A percentile compares a stretch with the other conserved stretches of the same genome.
These are phyloP conservation scores for Kappamyces sp. DNA, from an alignment of 192 early-diverging fungal genomes.

Conservation along the genomic window DNA sequence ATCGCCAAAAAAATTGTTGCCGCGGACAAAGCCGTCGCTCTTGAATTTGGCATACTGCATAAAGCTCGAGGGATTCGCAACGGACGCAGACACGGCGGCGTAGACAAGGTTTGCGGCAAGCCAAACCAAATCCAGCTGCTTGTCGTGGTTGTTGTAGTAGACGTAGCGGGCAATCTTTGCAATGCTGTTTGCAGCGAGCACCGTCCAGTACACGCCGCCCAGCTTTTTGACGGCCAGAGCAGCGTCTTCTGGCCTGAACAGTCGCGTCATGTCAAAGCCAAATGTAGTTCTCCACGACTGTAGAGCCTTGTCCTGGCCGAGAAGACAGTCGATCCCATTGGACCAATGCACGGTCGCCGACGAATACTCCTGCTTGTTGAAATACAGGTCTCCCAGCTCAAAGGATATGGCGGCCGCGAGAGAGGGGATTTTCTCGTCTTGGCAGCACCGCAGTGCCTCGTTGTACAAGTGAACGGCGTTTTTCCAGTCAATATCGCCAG, in stretches of 20 bases:
- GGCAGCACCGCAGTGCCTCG: background rate
- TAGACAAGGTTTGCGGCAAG: conserved; percentile 16
- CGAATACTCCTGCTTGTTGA: conserved; percentile 8
- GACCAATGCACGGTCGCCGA: conserved; percentile 25
- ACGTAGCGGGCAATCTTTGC: conserved; percentile 15
- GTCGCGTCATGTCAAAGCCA: background rate
- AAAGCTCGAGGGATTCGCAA: background rate
- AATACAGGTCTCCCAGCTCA: conserved; percentile 23
- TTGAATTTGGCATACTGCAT: background rate
- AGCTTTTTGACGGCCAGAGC: background rate
- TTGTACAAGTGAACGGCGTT: background rate
- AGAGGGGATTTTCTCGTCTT: background rate
- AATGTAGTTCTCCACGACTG: conserved; percentile 14
- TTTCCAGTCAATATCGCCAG: conserved; percentile 13
- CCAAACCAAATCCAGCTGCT: conserved; percentile 14
- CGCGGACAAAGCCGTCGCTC: background rate
- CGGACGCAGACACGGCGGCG: background rate
- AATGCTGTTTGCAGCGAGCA: conserved; percentile 12
- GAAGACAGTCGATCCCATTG: conserved; percentile 18
- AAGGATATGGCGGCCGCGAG: conserved; percentile 4
- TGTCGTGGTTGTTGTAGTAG: conserved; percentile 22
- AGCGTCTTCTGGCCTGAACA: background rate
- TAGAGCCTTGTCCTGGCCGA: conserved; percentile 2
- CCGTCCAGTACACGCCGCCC: conserved; percentile 18
- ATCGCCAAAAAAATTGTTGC: background rate